These are phyloP conservation scores for Aeminium ludgeri DNA, from an alignment of 495 filamentous ascomycete genomes.

Conservation along the genomic window DNA sequence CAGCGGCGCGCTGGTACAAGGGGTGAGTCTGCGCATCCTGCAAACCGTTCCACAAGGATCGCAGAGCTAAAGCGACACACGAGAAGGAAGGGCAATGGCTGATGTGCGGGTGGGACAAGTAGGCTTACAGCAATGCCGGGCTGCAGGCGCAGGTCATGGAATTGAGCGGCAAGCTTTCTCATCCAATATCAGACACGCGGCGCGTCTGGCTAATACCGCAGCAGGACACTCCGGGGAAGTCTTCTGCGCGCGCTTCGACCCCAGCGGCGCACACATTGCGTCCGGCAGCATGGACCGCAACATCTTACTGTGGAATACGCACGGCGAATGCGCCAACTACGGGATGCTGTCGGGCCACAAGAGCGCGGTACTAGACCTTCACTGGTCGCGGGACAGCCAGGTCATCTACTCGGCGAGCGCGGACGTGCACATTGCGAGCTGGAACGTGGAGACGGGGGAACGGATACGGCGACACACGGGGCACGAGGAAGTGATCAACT, in stretches of 20 bases:
- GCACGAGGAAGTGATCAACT: slow-evolving; percentile 88
- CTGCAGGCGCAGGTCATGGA: slow-evolving; percentile 93
- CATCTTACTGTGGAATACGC: slow-evolving; percentile 84
- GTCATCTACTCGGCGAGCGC: slow-evolving; percentile 87
- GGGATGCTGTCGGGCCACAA: slow-evolving; percentile 73
- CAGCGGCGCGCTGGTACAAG: slow-evolving; percentile 64
- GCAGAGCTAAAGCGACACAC: slow-evolving; percentile 15
- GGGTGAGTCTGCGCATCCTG: slow-evolving; percentile 38
- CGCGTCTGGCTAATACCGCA: neutral
- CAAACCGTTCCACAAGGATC: neutral
- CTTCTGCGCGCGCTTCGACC: slow-evolving; percentile 81
- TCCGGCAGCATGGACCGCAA: slow-evolving; percentile 90
- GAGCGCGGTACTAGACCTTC: slow-evolving; percentile 76
- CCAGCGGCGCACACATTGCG: slow-evolving; percentile 70
- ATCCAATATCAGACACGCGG: neutral
- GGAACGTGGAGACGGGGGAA: slow-evolving; percentile 76
- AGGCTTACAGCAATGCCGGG: slow-evolving; percentile 53
- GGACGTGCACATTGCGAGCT: slow-evolving; percentile 80
- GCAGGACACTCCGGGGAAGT: slow-evolving; percentile 61
- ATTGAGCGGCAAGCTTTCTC: slow-evolving; percentile 45
- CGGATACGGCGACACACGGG: slow-evolving; percentile 83
- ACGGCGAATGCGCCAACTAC: slow-evolving; percentile 86
- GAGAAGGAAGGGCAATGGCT: slow-evolving; percentile 12
- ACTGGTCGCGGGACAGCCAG: slow-evolving; percentile 89
- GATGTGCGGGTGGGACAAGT: slow-evolving; percentile 17